phyloP scores from a whole-genome alignment of 495 filamentous ascomycete genomes.

The Terfezia claveryi region DNA sequence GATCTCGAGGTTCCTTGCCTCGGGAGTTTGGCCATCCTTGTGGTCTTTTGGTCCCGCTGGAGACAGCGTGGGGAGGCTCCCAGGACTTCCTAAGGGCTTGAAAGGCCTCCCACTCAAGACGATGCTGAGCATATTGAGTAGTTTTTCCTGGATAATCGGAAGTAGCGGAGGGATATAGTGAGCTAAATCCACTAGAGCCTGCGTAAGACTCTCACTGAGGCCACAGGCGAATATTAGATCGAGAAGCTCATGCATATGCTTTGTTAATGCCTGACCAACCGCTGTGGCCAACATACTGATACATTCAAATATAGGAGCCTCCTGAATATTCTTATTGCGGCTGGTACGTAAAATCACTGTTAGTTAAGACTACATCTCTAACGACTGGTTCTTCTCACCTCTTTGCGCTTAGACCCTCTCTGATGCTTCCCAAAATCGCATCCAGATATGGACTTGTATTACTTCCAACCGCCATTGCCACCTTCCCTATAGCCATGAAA shows the following conservation, averaged over 20 bases:
- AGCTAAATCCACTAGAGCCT: conserved; percentile 92
- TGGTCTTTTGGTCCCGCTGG: conserved; percentile 73
- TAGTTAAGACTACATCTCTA: conserved; percentile 9
- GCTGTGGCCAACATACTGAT: conserved; percentile 90
- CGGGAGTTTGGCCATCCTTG: conserved; percentile 44
- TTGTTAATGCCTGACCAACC: conserved; percentile 87
- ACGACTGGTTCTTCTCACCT: conserved; percentile 22
- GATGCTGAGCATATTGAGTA: conserved; percentile 85
- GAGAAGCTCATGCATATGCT: conserved; percentile 87
- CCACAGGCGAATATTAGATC: conserved; percentile 96
- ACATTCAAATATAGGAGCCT: conserved; percentile 89
- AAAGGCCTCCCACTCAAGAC: conserved; percentile 83
- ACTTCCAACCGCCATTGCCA: conserved; percentile 86
- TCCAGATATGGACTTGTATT: conserved; percentile 90
- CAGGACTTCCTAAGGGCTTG: conserved; percentile 70
- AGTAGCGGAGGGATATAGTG: conserved; percentile 95
- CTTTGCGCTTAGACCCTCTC: conserved; percentile 72
- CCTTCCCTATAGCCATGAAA: conserved; percentile 82
- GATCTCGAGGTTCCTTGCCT: conserved; percentile 68
- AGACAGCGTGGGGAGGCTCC: conserved; percentile 39
- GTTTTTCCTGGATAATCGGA: conserved; percentile 70
- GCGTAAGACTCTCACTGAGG: conserved; percentile 72
- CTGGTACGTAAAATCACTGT: conserved; percentile 18
- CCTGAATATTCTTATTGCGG: conserved; percentile 52
- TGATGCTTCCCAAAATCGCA: conserved; percentile 71